A percentile compares a stretch with the other conserved stretches of the same genome.
phyloP scores from a whole-genome alignment of 306 rosid species.

The Citrullus colocynthis region DNA sequence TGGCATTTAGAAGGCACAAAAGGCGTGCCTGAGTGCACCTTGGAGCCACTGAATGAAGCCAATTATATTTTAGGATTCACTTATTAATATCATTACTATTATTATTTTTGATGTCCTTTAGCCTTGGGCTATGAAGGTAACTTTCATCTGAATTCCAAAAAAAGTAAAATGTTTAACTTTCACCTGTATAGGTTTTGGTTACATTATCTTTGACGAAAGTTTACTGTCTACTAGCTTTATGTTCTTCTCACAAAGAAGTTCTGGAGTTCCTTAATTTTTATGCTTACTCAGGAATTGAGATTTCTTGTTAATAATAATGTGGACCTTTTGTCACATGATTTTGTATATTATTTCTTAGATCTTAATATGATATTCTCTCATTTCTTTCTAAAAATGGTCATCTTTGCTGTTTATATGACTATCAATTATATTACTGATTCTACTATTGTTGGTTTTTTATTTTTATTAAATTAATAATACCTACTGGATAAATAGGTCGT shows the following conservation, averaged over 20 bases:
- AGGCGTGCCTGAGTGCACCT: no score
- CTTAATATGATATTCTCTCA: not conserved
- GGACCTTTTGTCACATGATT: not conserved
- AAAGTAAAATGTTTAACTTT: not conserved
- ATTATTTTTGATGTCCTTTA: not conserved
- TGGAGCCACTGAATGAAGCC: not conserved
- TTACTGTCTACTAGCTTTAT: not conserved
- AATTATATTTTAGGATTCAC: not conserved
- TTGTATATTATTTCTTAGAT: not conserved
- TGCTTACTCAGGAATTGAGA: not conserved
- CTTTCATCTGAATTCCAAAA: not conserved
- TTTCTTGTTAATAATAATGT: not conserved
- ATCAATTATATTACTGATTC: not conserved
- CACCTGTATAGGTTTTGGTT: not conserved
- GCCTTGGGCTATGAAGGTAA: not conserved
- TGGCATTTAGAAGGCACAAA: no score
- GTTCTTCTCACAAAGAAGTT: not conserved
- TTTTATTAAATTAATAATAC: not conserved
- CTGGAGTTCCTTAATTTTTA: not conserved
- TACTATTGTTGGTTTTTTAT: not conserved
- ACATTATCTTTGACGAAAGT: not conserved
- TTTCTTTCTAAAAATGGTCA: not conserved
- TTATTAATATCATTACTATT: not conserved
- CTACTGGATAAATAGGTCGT: constrained; percentile 38
- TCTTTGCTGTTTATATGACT: not conserved